Percentiles rank a stretch among this genome's conserved stretches.
These are phyloP conservation scores for Sporothrix dimorphospora DNA, from an alignment of 2,329 filamentous ascomycete genomes.

Conservation along the genomic window DNA sequence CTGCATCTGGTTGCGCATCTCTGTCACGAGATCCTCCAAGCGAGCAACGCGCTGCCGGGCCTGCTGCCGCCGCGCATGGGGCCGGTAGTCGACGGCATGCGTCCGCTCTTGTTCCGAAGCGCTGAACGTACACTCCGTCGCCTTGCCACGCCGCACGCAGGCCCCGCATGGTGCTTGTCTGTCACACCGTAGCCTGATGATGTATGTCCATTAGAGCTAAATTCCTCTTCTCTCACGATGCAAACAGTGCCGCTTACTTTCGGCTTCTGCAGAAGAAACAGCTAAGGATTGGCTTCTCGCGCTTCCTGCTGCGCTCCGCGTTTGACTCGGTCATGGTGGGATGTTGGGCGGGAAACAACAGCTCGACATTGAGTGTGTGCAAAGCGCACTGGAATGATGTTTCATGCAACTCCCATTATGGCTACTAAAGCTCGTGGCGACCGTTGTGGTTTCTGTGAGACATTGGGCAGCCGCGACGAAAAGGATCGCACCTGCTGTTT, in stretches of 20 bases:
- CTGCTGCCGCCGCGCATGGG: constrained; percentile 4
- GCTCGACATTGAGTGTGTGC: not conserved
- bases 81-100: constrained; percentile 9
- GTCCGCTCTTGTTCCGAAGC: not conserved
- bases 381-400: not conserved
- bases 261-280: not conserved
- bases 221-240: not conserved
- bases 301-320: not conserved
- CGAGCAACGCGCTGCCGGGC: constrained; percentile 17
- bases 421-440: not conserved
- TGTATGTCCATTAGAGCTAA: not conserved
- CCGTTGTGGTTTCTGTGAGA: constrained; percentile 11
- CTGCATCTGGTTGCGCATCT: constrained; percentile 13
- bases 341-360: not conserved
- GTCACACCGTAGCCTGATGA: not conserved
- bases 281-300: constrained; percentile 2
- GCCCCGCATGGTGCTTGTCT: constrained; percentile 2
- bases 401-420: not conserved
- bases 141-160: constrained; percentile 11
- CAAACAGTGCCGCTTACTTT: not conserved
- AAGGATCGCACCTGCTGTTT: constrained; percentile 12
- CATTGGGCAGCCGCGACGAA: constrained; percentile 22
- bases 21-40: not conserved
- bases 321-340: not conserved
- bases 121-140: not conserved